These are phyloP conservation scores for Penicillium sp. DNA, from an alignment of 2,329 filamentous ascomycete species.

Conservation along the genomic window DNA sequence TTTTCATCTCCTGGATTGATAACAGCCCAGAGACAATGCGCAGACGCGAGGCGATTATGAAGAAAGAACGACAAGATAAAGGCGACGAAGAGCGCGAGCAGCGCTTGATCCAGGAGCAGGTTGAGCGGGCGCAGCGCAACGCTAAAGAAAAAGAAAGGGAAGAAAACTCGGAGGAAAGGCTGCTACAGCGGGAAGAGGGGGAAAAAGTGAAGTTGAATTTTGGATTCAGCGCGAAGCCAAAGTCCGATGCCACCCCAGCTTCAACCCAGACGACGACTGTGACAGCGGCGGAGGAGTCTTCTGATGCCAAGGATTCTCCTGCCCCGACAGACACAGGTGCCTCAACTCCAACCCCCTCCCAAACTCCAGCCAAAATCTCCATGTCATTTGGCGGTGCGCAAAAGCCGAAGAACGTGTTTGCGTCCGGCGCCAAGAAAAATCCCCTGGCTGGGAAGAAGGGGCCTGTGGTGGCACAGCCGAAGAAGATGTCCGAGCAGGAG, in stretches of 20 bases:
- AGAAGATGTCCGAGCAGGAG: slow-evolving; percentile 87
- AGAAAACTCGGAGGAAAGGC: slow-evolving; percentile 47
- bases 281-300: slow-evolving; percentile 19
- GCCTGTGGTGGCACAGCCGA: slow-evolving; percentile 61
- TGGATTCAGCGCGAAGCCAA: slow-evolving; percentile 46
- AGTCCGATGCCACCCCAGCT: slow-evolving; percentile 29
- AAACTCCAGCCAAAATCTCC: slow-evolving; percentile 53
- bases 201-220: slow-evolving; percentile 76
- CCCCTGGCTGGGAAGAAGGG: slow-evolving; percentile 70
- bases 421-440: slow-evolving; percentile 66
- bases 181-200: slow-evolving; percentile 64
- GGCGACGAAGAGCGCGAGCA: slow-evolving; percentile 91
- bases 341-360: slow-evolving; percentile 12
- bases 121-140: slow-evolving; percentile 71
- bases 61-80: slow-evolving; percentile 84
- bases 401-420: slow-evolving; percentile 69
- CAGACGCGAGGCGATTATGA: slow-evolving; percentile 76
- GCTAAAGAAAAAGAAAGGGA: slow-evolving; percentile 50
- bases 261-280: slow-evolving; percentile 25
- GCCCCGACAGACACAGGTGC: not conserved
- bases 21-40: slow-evolving; percentile 83
- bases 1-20: slow-evolving; percentile 89
- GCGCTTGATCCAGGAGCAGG: slow-evolving; percentile 79
- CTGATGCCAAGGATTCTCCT: slow-evolving; percentile 26
- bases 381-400: slow-evolving; percentile 63